Conservation (phyloP, 257 asterid genomes). For the Handroanthus guayacan region DNA sequence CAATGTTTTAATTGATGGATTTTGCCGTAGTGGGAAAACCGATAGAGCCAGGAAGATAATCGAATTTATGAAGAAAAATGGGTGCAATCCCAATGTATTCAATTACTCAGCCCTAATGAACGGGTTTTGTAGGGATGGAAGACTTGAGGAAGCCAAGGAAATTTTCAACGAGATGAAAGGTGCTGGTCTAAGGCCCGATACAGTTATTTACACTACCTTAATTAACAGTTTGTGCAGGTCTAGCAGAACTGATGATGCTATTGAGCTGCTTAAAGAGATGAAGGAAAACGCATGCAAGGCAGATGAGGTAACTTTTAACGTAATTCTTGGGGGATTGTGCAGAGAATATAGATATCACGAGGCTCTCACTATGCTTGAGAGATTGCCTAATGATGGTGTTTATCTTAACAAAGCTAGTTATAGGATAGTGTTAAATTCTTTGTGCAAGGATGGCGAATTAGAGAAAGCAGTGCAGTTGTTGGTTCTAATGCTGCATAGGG, state of each 20-base stretch:
- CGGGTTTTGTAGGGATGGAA: constrained; percentile 78
- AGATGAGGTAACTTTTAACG: constrained; percentile 78
- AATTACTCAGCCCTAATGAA: constrained; percentile 79
- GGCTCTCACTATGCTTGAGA: constrained; percentile 83
- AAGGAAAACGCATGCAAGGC: constrained; percentile 59
- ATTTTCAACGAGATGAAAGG: constrained; percentile 61
- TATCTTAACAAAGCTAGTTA: constrained; percentile 80
- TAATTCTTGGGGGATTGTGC: constrained; percentile 85
- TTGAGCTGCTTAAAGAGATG: constrained; percentile 83
- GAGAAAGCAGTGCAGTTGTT: constrained; percentile 65
- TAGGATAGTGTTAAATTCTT: constrained; percentile 79
- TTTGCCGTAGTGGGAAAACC: constrained; percentile 67
- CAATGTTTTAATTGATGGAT: constrained; percentile 75
- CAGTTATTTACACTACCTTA: constrained; percentile 72
- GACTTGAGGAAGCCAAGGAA: constrained; percentile 68
- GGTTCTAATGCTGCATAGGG: constrained; percentile 75
- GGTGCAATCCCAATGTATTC: constrained; percentile 77
- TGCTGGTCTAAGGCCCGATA: constrained; percentile 66
- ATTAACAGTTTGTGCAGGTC: constrained; percentile 69
- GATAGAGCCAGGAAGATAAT: constrained; percentile 70
- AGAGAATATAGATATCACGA: constrained; percentile 63
- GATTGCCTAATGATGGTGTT: constrained; percentile 72
- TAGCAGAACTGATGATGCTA: constrained; percentile 67
- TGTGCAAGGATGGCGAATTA: constrained; percentile 72
- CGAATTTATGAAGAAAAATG: constrained; percentile 83